These are phyloP conservation scores for Neurospora sublineolata DNA, from an alignment of 495 filamentous ascomycete genomes.

Conservation along the genomic window DNA sequence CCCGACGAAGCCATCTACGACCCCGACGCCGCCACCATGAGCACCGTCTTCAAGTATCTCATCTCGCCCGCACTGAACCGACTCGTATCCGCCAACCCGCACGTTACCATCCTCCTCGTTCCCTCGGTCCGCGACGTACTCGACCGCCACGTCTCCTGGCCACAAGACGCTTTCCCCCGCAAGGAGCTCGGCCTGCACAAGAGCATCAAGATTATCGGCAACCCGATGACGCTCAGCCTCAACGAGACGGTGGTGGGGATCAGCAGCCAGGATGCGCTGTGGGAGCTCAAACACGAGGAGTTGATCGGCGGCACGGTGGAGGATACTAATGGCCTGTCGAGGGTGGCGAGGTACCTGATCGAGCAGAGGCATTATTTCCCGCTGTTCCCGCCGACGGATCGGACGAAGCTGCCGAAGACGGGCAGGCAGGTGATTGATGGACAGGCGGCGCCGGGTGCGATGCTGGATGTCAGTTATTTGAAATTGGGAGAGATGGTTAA, in stretches of 20 bases:
- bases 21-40: slow-evolving; percentile 65
- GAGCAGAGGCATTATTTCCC: slow-evolving; percentile 87
- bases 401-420: slow-evolving; percentile 53
- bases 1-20: slow-evolving; percentile 57
- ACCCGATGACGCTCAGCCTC: slow-evolving; percentile 72
- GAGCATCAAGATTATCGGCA: slow-evolving; percentile 64
- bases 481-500: slow-evolving; percentile 86
- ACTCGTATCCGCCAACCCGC: slow-evolving; percentile 56
- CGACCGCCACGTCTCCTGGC: slow-evolving; percentile 76
- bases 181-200: slow-evolving; percentile 65
- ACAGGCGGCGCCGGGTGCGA: slow-evolving; percentile 49
- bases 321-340: slow-evolving; percentile 49
- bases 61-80: slow-evolving; percentile 56
- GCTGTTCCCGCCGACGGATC: slow-evolving; percentile 65
- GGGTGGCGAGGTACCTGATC: slow-evolving; percentile 61
- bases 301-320: slow-evolving; percentile 42
- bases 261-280: slow-evolving; percentile 72
- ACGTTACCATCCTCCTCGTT: slow-evolving; percentile 68
- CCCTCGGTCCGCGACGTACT: slow-evolving; percentile 80
- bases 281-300: slow-evolving; percentile 68
- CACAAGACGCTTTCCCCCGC: slow-evolving; percentile 67
- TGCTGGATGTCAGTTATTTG: slow-evolving; percentile 71
- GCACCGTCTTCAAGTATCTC: slow-evolving; percentile 70
- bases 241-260: slow-evolving; percentile 77
- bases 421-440: slow-evolving; percentile 34